Conservation (phyloP, 2,329 filamentous ascomycete genomes). For the Colletotrichum sp. region DNA sequence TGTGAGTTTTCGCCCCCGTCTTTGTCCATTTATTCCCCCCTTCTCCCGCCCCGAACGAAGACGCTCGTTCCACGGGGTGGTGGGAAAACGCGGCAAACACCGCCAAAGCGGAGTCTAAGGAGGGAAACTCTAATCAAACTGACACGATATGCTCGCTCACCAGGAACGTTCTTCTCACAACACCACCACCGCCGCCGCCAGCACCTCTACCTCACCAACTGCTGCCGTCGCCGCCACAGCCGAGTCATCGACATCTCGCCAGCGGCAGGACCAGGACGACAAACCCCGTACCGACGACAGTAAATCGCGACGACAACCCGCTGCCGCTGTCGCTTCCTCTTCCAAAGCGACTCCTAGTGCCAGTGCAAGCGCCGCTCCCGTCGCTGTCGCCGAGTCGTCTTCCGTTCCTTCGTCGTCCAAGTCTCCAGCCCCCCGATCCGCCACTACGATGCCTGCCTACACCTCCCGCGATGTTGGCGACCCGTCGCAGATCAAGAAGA, state of each 20-base stretch:
- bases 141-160: conserved; percentile 22
- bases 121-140: conserved; percentile 24
- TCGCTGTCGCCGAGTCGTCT: conserved; percentile 13
- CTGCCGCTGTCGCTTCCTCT: not conserved
- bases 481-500: conserved; percentile 78
- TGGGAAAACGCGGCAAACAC: conserved; percentile 18
- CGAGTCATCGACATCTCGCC: conserved; percentile 8
- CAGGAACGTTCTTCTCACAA: conserved; percentile 16
- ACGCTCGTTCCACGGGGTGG: conserved; percentile 17
- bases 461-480: conserved; percentile 71
- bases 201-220: not conserved
- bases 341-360: not conserved
- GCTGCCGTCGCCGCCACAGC: conserved; percentile 5
- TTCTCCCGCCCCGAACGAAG: conserved; percentile 2
- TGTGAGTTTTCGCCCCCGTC: conserved; percentile 16
- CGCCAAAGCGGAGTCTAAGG: conserved; percentile 22
- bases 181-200: conserved; percentile 3
- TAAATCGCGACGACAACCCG: conserved; percentile 6
- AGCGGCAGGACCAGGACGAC: conserved; percentile 15
- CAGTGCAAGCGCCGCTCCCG: not conserved
- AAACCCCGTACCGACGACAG: conserved; percentile 1
- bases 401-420: conserved; percentile 17
- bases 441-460: conserved; percentile 66
- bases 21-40: conserved; percentile 12
- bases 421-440: conserved; percentile 23